phyloP scores from a whole-genome alignment of 805 yeast genomes.

The Hanseniaspora thailandica region DNA sequence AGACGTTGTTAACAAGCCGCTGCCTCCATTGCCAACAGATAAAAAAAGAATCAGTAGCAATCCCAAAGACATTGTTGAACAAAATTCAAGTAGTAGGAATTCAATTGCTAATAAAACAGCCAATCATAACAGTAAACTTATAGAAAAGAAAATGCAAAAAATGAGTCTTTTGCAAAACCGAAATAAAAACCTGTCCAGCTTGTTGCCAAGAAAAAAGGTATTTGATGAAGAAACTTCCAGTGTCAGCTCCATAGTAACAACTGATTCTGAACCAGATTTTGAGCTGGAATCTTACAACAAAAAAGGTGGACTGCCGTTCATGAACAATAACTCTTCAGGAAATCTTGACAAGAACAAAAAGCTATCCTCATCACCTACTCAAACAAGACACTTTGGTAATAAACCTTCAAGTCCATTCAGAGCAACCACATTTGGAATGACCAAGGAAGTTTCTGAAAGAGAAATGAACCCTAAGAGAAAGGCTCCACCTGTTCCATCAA shows the following conservation, averaged over 20 bases:
- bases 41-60: background rate
- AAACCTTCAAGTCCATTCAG: conserved; percentile 12
- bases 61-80: background rate
- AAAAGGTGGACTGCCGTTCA: background rate
- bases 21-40: conserved; percentile 33
- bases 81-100: background rate
- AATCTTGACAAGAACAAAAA: background rate
- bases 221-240: conserved; percentile 8
- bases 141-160: conserved; percentile 9
- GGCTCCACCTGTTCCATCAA: conserved; percentile 24
- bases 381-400: background rate
- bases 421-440: background rate
- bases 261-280: conserved; percentile 10
- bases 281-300: background rate
- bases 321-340: background rate
- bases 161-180: conserved; percentile 1
- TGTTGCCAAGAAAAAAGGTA: background rate
- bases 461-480: conserved; percentile 24
- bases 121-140: background rate
- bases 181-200: background rate
- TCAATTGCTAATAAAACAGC: background rate
- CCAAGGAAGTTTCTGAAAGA: background rate
- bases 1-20: conserved; percentile 28
- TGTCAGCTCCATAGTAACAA: conserved; percentile 7
- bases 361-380: background rate